A percentile compares a stretch with the other conserved stretches of the same genome.
These are phyloP conservation scores for Arctium minus DNA, from an alignment of 129 eudicot species.

Conservation along the genomic window DNA sequence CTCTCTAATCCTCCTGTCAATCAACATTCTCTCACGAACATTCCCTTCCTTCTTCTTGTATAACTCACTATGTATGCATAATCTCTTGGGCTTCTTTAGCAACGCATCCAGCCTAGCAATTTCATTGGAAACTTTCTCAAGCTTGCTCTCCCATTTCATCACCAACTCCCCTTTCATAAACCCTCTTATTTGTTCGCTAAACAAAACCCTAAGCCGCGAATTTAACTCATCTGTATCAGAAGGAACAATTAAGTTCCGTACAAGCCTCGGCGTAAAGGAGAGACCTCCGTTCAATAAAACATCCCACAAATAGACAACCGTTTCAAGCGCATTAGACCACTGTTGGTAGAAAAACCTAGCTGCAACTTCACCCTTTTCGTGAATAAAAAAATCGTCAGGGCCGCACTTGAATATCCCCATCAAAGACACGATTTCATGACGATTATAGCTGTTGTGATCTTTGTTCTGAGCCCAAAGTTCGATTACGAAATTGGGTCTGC, in stretches of 20 bases:
- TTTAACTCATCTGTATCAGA: constrained; percentile 57
- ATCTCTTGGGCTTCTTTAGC: constrained; percentile 16
- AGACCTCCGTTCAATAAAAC: constrained; percentile 19
- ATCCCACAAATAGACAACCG: constrained; percentile 53
- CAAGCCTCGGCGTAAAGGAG: constrained; percentile 34
- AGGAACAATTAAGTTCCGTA: constrained; percentile 40
- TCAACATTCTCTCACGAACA: constrained; percentile 33
- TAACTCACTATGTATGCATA: constrained; percentile 21
- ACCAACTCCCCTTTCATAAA: constrained; percentile 51
- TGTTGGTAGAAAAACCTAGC: constrained; percentile 39
- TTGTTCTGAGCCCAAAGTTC: constrained; percentile 23
- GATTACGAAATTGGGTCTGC: constrained; percentile 42
- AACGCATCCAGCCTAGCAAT: not conserved
- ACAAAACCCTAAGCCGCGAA: constrained; percentile 42
- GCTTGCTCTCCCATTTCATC: constrained; percentile 31
- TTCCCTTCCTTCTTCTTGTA: constrained; percentile 31
- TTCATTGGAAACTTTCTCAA: constrained; percentile 31
- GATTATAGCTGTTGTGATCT: constrained; percentile 1
- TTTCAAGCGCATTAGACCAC: constrained; percentile 57
- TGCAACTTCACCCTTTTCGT: constrained; percentile 6
- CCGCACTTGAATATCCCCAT: constrained; percentile 23
- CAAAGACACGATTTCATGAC: constrained; percentile 29
- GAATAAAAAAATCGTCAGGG: constrained; percentile 23
- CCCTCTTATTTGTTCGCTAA: constrained; percentile 28
- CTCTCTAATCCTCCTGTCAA: constrained; percentile 46